These are phyloP conservation scores for Penstemon newberryi DNA, from an alignment of 257 asterid species.

Conservation along the genomic window DNA sequence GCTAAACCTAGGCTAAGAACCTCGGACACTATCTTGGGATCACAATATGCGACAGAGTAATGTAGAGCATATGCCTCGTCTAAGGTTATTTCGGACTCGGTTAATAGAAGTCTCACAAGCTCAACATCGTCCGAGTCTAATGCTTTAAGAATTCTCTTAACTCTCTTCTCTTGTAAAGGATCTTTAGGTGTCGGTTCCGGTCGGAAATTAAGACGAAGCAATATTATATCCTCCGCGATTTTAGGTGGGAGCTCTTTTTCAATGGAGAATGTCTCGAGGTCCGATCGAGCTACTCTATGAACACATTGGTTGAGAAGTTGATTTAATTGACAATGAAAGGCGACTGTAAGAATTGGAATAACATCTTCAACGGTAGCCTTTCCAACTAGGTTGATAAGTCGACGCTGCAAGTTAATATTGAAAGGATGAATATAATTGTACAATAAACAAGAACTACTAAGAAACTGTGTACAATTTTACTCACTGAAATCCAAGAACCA, in stretches of 20 bases:
- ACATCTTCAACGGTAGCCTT: conserved; percentile 66
- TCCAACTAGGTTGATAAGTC: conserved; percentile 53
- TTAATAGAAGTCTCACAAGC: conserved; percentile 59
- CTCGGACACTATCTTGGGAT: conserved; percentile 66
- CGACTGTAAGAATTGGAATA: conserved; percentile 51
- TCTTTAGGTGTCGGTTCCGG: conserved; percentile 28
- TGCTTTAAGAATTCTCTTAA: conserved; percentile 61
- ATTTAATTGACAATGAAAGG: conserved; percentile 52
- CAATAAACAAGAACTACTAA: not conserved
- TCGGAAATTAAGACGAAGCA: conserved; percentile 33
- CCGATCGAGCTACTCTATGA: conserved; percentile 55
- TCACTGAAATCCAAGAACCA: not conserved
- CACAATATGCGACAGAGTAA: conserved; percentile 70
- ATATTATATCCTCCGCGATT: conserved; percentile 45
- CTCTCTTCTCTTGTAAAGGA: conserved; percentile 50
- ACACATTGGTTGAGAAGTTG: conserved; percentile 55
- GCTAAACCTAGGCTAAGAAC: conserved; percentile 58
- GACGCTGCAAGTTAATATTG: conserved; percentile 51
- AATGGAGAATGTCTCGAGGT: conserved; percentile 45
- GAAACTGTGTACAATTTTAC: not conserved
- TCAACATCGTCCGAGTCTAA: conserved; percentile 73
- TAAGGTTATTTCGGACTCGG: conserved; percentile 61
- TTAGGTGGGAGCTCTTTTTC: conserved; percentile 53
- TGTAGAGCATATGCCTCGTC: conserved; percentile 73
- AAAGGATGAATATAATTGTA: conserved; percentile 9